Conservation (phyloP, 306 rosid genomes). For the Trifolium dubium region DNA sequence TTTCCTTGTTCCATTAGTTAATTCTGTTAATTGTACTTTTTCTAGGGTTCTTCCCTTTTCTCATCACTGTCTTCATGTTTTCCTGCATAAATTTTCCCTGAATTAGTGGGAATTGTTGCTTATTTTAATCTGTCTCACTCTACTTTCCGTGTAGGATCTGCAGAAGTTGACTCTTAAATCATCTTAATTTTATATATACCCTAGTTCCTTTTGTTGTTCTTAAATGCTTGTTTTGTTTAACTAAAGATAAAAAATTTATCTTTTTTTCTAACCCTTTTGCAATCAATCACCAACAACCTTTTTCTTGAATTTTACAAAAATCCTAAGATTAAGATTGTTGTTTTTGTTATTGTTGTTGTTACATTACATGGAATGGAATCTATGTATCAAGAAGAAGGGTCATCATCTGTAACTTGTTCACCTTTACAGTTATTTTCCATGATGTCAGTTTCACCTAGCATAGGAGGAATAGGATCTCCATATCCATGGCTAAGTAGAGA, state of each 20-base stretch:
- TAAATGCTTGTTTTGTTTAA: background rate
- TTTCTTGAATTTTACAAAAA: background rate
- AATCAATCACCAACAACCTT: conserved; percentile 10
- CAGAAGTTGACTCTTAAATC: conserved; percentile 40
- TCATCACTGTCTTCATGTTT: too few species aligned
- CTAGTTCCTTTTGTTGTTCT: conserved; percentile 12
- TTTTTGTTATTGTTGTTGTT: background rate
- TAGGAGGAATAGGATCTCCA: conserved; percentile 66
- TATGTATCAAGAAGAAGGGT: conserved; percentile 87
- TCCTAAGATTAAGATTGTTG: conserved; percentile 41
- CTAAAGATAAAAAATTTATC: background rate
- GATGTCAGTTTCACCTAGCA: conserved; percentile 74
- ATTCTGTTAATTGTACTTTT: conserved; percentile 36
- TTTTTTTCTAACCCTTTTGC: background rate
- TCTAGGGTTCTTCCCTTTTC: conserved; percentile 44
- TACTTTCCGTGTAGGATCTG: conserved; percentile 45
- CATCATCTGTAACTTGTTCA: conserved; percentile 83
- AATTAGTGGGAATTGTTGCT: background rate
- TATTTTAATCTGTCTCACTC: conserved; percentile 24
- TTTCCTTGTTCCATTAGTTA: conserved; percentile 31
- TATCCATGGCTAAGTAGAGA: conserved; percentile 77
- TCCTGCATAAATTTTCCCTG: conserved; percentile 8
- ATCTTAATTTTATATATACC: conserved; percentile 27
- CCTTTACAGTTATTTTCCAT: conserved; percentile 76
- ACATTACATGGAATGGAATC: conserved; percentile 53